phyloP scores from a whole-genome alignment of 1,284 basidiomycete genomes.

The Sutorius eximius region DNA sequence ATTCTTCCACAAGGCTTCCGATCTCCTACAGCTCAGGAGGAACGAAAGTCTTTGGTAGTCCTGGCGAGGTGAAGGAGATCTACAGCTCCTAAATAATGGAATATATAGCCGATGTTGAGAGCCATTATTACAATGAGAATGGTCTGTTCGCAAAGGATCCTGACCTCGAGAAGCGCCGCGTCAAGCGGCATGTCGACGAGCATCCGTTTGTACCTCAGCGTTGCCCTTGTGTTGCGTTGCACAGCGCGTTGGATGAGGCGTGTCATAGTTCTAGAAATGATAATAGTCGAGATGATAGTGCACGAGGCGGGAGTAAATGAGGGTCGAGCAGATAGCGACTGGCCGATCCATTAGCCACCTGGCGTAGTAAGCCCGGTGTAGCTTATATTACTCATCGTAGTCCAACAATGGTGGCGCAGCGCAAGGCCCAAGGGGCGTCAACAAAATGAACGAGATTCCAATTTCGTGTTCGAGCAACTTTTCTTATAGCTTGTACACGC shows the following conservation, averaged over 20 bases:
- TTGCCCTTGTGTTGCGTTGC: background rate
- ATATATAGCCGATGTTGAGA: conserved; percentile 29
- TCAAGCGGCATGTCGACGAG: conserved; percentile 18
- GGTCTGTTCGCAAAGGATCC: background rate
- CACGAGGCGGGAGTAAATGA: too few relatives aligned
- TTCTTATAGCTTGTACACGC: background rate
- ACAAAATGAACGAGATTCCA: too few relatives aligned
- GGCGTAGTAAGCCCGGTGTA: too few relatives aligned
- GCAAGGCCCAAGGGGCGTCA: too few relatives aligned
- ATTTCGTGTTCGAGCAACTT: too few relatives aligned
- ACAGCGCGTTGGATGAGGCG: too few relatives aligned
- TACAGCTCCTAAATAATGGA: conserved; percentile 35
- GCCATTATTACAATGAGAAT: background rate
- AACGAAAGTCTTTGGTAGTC: conserved; percentile 41
- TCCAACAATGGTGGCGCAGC: too few relatives aligned
- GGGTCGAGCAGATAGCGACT: too few relatives aligned
- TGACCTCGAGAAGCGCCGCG: conserved; percentile 18
- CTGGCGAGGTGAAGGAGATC: conserved; percentile 44
- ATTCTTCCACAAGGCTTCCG: conserved; percentile 37
- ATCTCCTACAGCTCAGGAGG: conserved; percentile 35
- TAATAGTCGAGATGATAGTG: too few relatives aligned
- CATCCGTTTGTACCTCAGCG: background rate
- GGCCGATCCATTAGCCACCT: too few relatives aligned
- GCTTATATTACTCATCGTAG: too few relatives aligned
- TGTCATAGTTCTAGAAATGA: too few relatives aligned